These are phyloP conservation scores for Exophiala sp. DNA, from an alignment of 2,329 filamentous ascomycete species.

Conservation along the genomic window DNA sequence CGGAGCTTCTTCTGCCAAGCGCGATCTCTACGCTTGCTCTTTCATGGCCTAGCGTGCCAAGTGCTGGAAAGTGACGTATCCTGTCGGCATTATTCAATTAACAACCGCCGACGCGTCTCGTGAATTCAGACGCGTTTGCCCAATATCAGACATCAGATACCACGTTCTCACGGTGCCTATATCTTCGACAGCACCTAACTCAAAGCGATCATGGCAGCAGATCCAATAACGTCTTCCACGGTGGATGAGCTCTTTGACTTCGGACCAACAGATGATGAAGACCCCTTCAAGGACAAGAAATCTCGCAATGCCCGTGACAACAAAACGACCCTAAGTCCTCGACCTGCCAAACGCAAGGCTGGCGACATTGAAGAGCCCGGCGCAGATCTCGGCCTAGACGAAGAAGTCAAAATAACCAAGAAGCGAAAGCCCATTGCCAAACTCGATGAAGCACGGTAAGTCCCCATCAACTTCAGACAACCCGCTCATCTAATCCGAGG, in stretches of 20 bases:
- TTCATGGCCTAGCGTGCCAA: conserved; percentile 5
- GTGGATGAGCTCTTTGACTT: conserved; percentile 73
- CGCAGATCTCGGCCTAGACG: conserved; percentile 70
- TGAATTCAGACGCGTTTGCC: conserved; percentile 5
- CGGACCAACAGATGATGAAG: conserved; percentile 50
- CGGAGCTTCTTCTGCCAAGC: conserved; percentile 19
- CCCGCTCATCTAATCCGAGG: not conserved
- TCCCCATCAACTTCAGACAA: not conserved
- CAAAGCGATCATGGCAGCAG: conserved; percentile 21
- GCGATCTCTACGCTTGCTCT: not conserved
- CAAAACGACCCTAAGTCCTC: conserved; percentile 26
- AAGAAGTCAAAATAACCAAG: conserved; percentile 79
- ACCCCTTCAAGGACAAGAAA: conserved; percentile 29
- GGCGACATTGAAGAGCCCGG: conserved; percentile 48
- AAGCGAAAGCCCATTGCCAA: conserved; percentile 75
- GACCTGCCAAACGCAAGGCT: conserved; percentile 41
- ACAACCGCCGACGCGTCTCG: conserved; percentile 4
- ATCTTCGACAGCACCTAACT: not conserved
- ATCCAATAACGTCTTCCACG: conserved; percentile 40
- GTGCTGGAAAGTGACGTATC: conserved; percentile 18
- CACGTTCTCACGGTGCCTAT: not conserved
- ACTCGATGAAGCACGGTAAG: conserved; percentile 73
- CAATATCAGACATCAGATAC: not conserved
- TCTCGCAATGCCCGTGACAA: conserved; percentile 18
- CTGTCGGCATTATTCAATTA: conserved; percentile 9